These are phyloP conservation scores for Tremellales sp. DNA, from an alignment of 1,284 basidiomycete genomes.

Conservation along the genomic window DNA sequence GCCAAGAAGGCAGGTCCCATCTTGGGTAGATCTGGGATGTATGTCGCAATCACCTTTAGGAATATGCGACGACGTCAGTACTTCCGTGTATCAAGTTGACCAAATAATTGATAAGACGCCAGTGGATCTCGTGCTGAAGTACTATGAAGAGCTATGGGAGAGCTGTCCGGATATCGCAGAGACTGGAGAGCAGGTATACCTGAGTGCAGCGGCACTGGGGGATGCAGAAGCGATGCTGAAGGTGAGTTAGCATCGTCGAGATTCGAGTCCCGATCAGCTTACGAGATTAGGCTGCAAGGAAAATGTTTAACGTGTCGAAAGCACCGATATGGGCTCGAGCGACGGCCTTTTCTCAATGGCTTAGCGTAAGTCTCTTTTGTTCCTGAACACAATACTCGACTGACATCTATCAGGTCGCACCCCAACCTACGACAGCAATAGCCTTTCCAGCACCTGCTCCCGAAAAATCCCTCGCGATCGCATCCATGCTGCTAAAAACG, in stretches of 20 bases:
- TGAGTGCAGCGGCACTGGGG: conserved; percentile 26
- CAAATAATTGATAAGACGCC: neutral
- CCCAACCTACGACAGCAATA: conserved; percentile 13
- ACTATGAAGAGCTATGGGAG: conserved; percentile 29
- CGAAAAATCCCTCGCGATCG: conserved; percentile 20
- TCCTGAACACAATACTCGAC: neutral
- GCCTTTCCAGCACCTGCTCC: conserved; percentile 18
- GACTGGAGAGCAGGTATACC: conserved; percentile 38
- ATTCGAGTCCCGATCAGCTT: neutral
- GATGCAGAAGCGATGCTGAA: conserved; percentile 26
- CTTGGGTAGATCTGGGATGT: conserved; percentile 27
- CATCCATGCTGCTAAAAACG: conserved; percentile 25
- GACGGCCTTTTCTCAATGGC: conserved; percentile 38
- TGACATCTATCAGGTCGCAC: conserved; percentile 14
- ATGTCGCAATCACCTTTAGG: conserved; percentile 21
- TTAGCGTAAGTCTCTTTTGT: conserved; percentile 17
- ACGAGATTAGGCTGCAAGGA: conserved; percentile 18
- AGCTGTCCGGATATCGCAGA: conserved; percentile 21
- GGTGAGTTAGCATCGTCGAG: conserved; percentile 7
- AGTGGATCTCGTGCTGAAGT: conserved; percentile 34
- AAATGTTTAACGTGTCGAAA: conserved; percentile 38
- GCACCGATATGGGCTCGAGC: conserved; percentile 33
- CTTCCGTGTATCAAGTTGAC: neutral
- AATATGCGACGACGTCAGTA: conserved; percentile 34
- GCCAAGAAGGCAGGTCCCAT: conserved; percentile 27